Evolutionary conservation across 352 stramenopile species (phyloP).

Genomic region (Phytophthora pistaciae): DNA sequence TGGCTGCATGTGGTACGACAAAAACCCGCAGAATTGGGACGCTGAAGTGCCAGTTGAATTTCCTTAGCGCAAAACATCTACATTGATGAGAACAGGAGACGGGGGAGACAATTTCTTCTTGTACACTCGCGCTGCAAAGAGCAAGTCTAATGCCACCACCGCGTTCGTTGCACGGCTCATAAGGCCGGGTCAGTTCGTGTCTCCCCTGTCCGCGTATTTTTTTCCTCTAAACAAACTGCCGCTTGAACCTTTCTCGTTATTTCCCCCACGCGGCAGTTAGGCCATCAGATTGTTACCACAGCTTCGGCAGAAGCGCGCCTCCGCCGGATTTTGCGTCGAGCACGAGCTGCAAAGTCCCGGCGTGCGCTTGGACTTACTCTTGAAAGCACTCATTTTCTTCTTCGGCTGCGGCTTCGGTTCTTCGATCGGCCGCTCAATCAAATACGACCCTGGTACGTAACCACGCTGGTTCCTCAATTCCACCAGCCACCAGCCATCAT

Average conservation of each 20-base stretch:
- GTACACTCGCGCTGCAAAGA: constrained; percentile 18
- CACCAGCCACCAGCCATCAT: constrained; percentile 89
- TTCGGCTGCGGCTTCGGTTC: constrained; percentile 43
- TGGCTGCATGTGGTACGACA: constrained; percentile 3
- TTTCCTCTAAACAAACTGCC: constrained; percentile 39
- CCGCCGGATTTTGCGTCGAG: constrained; percentile 74
- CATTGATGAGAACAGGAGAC: constrained; percentile 23
- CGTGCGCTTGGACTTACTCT: constrained; percentile 39
- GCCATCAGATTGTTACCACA: constrained; percentile 80
- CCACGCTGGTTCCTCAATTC: constrained; percentile 72
- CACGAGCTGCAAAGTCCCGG: constrained; percentile 78
- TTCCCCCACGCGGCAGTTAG: constrained; percentile 33
- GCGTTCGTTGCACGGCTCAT: constrained; percentile 32
- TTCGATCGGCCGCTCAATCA: constrained; percentile 76
- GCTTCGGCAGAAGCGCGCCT: constrained; percentile 82
- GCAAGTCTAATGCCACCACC: constrained; percentile 30
- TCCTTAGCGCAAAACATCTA: constrained; percentile 38
- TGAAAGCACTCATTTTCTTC: constrained; percentile 43
- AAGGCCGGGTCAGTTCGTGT: constrained; percentile 23
- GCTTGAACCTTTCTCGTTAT: constrained; percentile 32
- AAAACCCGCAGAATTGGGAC: constrained; percentile 9
- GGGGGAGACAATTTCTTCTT: constrained; percentile 29
- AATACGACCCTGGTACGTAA: constrained; percentile 85
- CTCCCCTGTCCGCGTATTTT: constrained; percentile 22
- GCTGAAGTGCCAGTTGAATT: constrained; percentile 42